Percentiles rank a stretch among this genome's conserved stretches.
Evolutionary conservation across 1,284 basidiomycete genomes (phyloP).

Genomic region (Laetiporus sulphureus): DNA sequence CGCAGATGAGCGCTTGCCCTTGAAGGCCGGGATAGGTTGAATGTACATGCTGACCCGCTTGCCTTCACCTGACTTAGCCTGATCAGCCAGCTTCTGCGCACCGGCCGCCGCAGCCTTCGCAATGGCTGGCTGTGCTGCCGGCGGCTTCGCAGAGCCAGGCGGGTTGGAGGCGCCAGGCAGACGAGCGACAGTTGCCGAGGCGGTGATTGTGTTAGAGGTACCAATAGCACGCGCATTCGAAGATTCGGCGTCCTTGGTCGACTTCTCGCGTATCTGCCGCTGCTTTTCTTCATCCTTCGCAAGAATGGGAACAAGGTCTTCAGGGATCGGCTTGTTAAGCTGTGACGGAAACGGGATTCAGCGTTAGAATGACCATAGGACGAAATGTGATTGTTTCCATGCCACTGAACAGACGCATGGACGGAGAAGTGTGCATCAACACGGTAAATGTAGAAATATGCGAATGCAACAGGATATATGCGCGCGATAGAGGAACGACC

Average conservation of each 20-base stretch:
- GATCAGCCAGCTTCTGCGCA: slow-evolving; percentile 24
- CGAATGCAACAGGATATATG: no score
- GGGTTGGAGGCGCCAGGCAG: slow-evolving; percentile 4
- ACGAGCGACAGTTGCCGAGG: slow-evolving; percentile 16
- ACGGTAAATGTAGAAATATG: no score
- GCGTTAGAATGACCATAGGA: no score
- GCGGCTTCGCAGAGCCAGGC: slow-evolving; percentile 15
- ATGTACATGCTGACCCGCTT: slow-evolving; percentile 62
- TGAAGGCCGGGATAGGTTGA: slow-evolving; percentile 90
- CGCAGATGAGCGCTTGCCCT: slow-evolving; percentile 44
- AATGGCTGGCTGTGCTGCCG: slow-evolving; percentile 13
- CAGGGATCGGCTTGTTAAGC: slow-evolving; percentile 92
- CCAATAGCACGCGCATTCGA: slow-evolving; percentile 63
- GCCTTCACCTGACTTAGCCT: slow-evolving; percentile 23
- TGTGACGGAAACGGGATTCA: no score
- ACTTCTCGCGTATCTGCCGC: slow-evolving; percentile 73
- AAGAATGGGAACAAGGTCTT: slow-evolving; percentile 88
- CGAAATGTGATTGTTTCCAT: no score
- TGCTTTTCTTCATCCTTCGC: slow-evolving; percentile 89
- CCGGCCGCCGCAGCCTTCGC: slow-evolving; percentile 9
- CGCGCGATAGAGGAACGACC: no score
- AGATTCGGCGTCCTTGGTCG: slow-evolving; percentile 60
- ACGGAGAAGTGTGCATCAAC: no score
- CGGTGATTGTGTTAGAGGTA: slow-evolving; percentile 28
- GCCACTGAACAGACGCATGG: no score